Evolutionary conservation across 2,329 filamentous ascomycete species (phyloP), one percentile per base, ranked within the genome.

Genomic region (Arthroderma sp.): DNA sequence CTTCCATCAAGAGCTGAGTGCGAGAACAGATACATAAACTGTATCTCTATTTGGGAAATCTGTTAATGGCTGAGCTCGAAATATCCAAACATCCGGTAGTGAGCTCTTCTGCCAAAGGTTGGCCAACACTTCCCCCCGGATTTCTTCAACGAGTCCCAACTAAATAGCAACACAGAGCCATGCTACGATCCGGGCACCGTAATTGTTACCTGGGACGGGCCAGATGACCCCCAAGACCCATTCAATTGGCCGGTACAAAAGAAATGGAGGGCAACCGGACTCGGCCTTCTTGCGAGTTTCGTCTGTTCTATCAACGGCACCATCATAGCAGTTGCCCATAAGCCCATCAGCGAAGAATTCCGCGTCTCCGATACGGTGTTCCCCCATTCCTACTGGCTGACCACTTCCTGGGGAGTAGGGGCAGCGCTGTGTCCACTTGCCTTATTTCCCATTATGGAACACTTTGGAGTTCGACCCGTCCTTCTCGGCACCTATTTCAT

Each of bases 131-230:
- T 43, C n/a, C n/a, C n/a, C 1, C 39, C 19, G 8, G 39, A 23
- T 2, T 21, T 43, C 19, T 15, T 7, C 9, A 21, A 4, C 17
- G 11, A 3, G 6, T 13, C 39, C 17, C 19, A 21, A 4, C 17
- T 43, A 43, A 23, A 23, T 43, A 21, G 7, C 1, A 21, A 21
- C 9, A 5, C 39, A 43, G 39, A 3, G 19, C 39, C 6, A 21
- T 11, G 11, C 23, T 9, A 43, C 6, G 6, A 43, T 21, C 19
- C 17, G 11, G 58, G 55, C 21, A 39, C 58, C 1, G 59, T 63
- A 56, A 58, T 65, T 13, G 63, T 66, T n/a, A 56, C 60, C 25
- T 67, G 64, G 64, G 60, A 65, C 39, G 63, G 62, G 2, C 62
- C 61, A 15, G 56, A 65, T 43, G 65, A 67, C 47, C 63, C 61